Base-by-base conservation (phyloP, 306 rosid species). In the Adenanthera pavonina region DNA sequence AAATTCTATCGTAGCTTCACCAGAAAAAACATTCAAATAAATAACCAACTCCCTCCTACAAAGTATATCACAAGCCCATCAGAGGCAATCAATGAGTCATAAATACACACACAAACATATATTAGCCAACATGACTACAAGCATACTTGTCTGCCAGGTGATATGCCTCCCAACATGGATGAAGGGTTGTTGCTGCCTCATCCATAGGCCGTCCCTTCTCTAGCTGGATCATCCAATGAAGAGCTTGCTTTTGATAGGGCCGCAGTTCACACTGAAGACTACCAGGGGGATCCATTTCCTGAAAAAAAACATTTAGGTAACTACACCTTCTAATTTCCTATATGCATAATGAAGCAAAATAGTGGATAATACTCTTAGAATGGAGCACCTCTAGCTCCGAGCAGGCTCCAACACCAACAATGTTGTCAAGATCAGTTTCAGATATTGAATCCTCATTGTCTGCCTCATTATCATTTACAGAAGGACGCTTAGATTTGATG, bases 121-220 rank as follows among this genome's bases (percentile, higher is more conserved):
- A 48, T 17, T 41, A 52, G 30, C 33, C 76, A 76, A 66, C 35
- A 76, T 61, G 74, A 84, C 30, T 48, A 77, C 9, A 7, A 51
- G 69, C 85, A 47, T 91, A 92, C 98, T 90, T 86, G 87, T 95
- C 97, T 53, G 88, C 92, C 73, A 95, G 88, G 75, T 9, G 90
- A 88, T 95, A 92, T 67, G 94, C 95, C 87, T 90, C 98, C 97
- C 98, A 95, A 82, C 98, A 92, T 57, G 98, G 98, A 84, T 95
- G 98, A 85, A 95, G 94, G 49, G 97, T 91, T 76, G 93, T 87
- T 77, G 92, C 86, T 3, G 88, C 95, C 80, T 84, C 88, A 76
- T 90, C 97, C 78, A 72, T 83, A 69, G 83, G 69, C 59, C 72
- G 89, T 78, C 98, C 98, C 85, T 88, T 92, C 94, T 95, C 97